Evolutionary conservation across 2,329 filamentous ascomycete species (phyloP), one percentile per base, ranked within the genome.

Genomic region (Huntiella abstrusa): DNA sequence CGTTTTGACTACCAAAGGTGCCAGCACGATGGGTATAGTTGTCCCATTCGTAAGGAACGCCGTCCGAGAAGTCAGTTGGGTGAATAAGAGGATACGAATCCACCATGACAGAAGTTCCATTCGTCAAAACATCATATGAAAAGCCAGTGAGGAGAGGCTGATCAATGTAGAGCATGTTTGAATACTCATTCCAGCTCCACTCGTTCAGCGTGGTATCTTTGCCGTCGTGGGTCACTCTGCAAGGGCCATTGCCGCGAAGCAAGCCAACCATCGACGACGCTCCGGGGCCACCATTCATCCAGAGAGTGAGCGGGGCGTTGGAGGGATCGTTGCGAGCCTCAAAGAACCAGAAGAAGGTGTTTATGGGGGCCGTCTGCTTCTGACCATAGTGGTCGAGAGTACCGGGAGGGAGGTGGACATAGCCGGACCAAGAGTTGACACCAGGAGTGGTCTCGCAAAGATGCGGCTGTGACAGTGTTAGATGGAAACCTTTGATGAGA

Each of bases 71-170:
- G 11, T 56, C 52, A 7, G 49, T 46, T 17, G 72, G 56, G 2
- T 72, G 62, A 5, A 36, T 15, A 15, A 44, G 7, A 22, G 36
- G 15, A 32, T 66, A 55, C 2, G 22, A 28, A 10, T 28, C 22
- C 6, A 28, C 22, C 11, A 59, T 56, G 33, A 58, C 59, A 2
- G 60, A 62, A 5, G 76, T 77, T 11, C 71, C 70, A 54, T 83
- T 77, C 5, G 69, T 73, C 5, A 69, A 63, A 19, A 66, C 67
- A 55, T 85, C 82, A 55, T 73, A 77, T 2, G 77, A 81, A 52
- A 80, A 77, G 22, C 75, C 74, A 42, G 83, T 73, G 60, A 83
- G 77, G 50, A 77, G 77, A 17, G 77, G 77, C 41, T 70, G 69
- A 55, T 72, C 69, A 48, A 77, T 69, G 56, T 71, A 76, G 39